These are phyloP conservation scores for Kazachstania africana DNA, from an alignment of 805 yeast genomes.

Conservation along the genomic window DNA sequence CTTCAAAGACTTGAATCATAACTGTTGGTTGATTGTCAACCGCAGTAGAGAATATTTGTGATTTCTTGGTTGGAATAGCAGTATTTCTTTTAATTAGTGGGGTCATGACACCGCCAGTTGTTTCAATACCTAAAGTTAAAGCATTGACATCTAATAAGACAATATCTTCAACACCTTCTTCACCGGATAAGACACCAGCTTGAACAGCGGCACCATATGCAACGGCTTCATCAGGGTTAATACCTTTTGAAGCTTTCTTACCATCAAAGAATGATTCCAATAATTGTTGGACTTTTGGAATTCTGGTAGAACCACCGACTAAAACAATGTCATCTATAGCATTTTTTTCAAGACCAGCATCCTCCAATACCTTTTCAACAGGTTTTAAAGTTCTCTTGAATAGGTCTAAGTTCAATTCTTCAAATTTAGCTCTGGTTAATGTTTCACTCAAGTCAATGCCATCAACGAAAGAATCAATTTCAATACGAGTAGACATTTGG, in stretches of 20 bases:
- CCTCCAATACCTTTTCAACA: conserved; percentile 90
- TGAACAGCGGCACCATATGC: conserved; percentile 99
- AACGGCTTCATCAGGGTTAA: conserved; percentile 99
- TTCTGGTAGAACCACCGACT: conserved; percentile 99
- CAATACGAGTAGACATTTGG: conserved; percentile 91
- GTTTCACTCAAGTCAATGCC: conserved; percentile 95
- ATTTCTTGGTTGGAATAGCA: conserved; percentile 89
- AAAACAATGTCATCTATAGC: conserved; percentile 91
- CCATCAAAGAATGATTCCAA: conserved; percentile 85
- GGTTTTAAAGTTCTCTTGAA: conserved; percentile 94
- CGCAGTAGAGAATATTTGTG: conserved; percentile 91
- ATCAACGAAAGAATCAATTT: conserved; percentile 88
- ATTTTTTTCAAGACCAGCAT: conserved; percentile 75
- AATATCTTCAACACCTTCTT: conserved; percentile 82
- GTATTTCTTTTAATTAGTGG: conserved; percentile 90
- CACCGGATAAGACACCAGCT: conserved; percentile 96
- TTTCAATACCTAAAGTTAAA: conserved; percentile 89
- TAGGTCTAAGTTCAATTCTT: conserved; percentile 85
- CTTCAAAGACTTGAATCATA: conserved; percentile 86
- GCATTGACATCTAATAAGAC: conserved; percentile 90
- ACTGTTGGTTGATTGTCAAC: conserved; percentile 96
- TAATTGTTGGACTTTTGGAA: conserved; percentile 94
- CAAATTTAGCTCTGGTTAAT: conserved; percentile 94
- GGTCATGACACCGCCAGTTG: conserved; percentile 97
- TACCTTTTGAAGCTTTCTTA: conserved; percentile 93